Conservation (phyloP, 176 grass and related monocot species). For the Oryza longistaminata region DNA sequence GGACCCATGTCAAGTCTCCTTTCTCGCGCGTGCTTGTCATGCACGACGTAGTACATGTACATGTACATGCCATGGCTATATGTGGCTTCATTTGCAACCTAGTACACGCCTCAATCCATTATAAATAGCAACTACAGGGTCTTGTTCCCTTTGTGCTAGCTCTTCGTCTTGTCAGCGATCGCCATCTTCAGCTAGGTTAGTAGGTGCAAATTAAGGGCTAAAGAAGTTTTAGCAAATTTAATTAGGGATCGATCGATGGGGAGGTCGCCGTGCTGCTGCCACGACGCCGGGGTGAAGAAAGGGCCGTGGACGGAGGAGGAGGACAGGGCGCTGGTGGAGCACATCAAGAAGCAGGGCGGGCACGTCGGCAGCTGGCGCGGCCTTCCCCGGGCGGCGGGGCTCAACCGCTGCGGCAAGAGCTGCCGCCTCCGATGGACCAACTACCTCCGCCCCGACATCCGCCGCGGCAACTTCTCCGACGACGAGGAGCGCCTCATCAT, state of each 20-base stretch:
- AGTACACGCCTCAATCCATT: background rate
- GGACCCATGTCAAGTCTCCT: background rate
- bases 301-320: constrained; percentile 78
- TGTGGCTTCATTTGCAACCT: background rate
- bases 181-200: background rate
- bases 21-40: background rate
- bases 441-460: constrained; percentile 89
- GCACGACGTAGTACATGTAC: background rate
- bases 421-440: constrained; percentile 93
- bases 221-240: too few species aligned
- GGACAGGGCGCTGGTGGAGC: constrained; percentile 51
- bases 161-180: background rate
- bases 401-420: constrained; percentile 89
- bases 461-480: constrained; percentile 68
- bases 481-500: constrained; percentile 79
- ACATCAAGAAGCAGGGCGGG: constrained; percentile 51
- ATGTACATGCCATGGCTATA: background rate
- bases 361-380: constrained; percentile 55
- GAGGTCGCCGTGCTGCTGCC: constrained; percentile 68
- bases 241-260: constrained; percentile 25
- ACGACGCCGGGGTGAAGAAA: constrained; percentile 53
- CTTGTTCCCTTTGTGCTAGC: background rate
- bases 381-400: constrained; percentile 54
- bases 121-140: constrained; percentile 19
- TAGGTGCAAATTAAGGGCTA: too few species aligned